Conservation (phyloP, 2,329 filamentous ascomycete species). For the Tolypocladium nubicola region DNA sequence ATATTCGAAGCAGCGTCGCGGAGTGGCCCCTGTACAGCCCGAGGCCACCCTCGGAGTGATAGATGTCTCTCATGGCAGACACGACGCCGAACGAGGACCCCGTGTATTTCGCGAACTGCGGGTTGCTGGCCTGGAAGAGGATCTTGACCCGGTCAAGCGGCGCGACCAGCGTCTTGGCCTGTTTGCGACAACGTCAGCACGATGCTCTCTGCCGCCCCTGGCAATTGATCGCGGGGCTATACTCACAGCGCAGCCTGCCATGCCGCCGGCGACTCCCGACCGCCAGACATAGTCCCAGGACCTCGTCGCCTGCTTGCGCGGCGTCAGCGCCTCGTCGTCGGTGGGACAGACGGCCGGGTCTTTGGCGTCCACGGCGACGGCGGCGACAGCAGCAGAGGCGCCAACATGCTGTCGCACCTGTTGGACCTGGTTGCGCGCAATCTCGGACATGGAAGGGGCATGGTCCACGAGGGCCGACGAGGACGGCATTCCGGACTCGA, state of each 20-base stretch:
- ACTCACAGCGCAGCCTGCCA: constrained; percentile 85
- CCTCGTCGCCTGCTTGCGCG: constrained; percentile 40
- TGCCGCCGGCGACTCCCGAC: constrained; percentile 75
- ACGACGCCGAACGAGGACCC: constrained; percentile 78
- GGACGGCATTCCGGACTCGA: constrained; percentile 38
- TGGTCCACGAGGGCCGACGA: constrained; percentile 43
- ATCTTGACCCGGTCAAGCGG: constrained; percentile 98
- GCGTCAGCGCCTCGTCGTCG: constrained; percentile 34
- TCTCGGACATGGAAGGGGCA: constrained; percentile 44
- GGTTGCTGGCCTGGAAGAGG: constrained; percentile 91
- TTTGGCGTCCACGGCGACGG: constrained; percentile 13
- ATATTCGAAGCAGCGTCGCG: constrained; percentile 85
- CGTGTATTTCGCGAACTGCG: constrained; percentile 86
- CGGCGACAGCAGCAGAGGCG: constrained; percentile 5
- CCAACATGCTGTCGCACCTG: constrained; percentile 17
- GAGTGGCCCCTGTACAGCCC: constrained; percentile 92
- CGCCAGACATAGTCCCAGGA: constrained; percentile 76
- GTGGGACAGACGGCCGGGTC: constrained; percentile 35
- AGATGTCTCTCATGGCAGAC: constrained; percentile 77
- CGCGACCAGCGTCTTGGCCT: constrained; percentile 93
- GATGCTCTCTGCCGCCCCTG: not conserved
- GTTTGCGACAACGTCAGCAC: constrained; percentile 3
- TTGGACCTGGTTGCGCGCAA: constrained; percentile 24
- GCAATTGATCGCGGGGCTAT: not conserved
- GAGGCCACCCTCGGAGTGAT: constrained; percentile 56